Evolutionary conservation across 768 basidiomycete species (phyloP).

Genomic region (Kondoa subrosea): DNA sequence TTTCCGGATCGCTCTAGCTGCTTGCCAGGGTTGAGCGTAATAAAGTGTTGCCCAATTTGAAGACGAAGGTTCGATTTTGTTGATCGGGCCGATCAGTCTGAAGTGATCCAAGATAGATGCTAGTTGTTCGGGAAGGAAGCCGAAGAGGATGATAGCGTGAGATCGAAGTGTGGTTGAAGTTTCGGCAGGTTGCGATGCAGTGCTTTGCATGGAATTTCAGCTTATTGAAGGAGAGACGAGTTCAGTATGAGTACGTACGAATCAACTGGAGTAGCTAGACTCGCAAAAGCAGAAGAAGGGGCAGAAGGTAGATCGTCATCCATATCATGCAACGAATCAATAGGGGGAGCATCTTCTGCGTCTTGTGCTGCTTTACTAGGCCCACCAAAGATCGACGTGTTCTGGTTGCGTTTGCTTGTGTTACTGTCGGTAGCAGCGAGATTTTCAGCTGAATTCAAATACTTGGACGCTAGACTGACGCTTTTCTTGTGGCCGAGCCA

Average conservation of each 20-base stretch:
- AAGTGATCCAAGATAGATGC: not conserved
- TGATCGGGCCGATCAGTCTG: not conserved
- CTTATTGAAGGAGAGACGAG: not conserved
- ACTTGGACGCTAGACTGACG: not conserved
- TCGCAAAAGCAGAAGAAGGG: not conserved
- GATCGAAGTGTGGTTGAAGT: not conserved
- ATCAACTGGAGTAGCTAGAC: not conserved
- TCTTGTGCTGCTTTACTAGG: not conserved
- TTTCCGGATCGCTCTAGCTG: not conserved
- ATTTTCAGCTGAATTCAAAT: not conserved
- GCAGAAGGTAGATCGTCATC: not conserved
- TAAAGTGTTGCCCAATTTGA: constrained; percentile 3
- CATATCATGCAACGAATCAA: not conserved
- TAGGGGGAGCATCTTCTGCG: constrained; percentile 4
- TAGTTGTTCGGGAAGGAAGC: not conserved
- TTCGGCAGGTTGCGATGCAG: not conserved
- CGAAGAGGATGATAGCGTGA: not conserved
- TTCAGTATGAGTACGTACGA: not conserved
- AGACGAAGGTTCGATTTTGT: not conserved
- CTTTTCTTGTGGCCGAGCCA: not conserved
- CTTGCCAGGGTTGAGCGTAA: constrained; percentile 6
- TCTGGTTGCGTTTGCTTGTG: not conserved
- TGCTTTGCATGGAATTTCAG: not conserved
- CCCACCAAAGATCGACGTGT: not conserved
- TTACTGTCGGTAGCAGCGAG: not conserved